Conservation (phyloP, 176 grass and related monocot species). For the Chloris gayana region DNA sequence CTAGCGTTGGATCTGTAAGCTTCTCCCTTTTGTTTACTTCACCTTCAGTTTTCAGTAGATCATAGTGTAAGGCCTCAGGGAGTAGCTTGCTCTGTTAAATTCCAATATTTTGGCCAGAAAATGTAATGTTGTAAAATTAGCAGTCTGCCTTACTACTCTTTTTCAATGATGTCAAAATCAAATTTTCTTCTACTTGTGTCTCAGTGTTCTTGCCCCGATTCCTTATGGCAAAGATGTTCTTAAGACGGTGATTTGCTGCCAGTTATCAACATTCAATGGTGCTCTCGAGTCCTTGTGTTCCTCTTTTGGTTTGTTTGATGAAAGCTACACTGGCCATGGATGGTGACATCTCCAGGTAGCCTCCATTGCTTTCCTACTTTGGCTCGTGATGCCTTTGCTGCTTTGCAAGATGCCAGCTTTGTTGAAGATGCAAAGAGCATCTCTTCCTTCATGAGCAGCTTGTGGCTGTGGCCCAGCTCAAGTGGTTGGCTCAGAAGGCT, state of each 20-base stretch:
- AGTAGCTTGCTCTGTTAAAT: constrained; percentile 34
- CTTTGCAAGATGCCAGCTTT: constrained; percentile 53
- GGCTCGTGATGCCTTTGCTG: constrained; percentile 38
- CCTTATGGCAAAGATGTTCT: constrained; percentile 13
- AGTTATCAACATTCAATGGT: neutral
- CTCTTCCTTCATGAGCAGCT: constrained; percentile 28
- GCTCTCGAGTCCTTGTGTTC: constrained; percentile 5
- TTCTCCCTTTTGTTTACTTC: constrained; percentile 11
- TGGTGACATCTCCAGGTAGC: constrained; percentile 19
- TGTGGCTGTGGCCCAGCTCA: constrained; percentile 37
- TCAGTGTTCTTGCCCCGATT: neutral
- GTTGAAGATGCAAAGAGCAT: constrained; percentile 32
- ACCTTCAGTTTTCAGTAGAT: constrained; percentile 39
- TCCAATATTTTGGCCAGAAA: constrained; percentile 12
- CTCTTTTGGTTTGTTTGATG: constrained; percentile 44
- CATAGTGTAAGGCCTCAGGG: constrained; percentile 49
- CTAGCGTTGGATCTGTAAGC: constrained; percentile 16
- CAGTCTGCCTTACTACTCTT: constrained; percentile 23
- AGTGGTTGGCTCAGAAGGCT: constrained; percentile 21
- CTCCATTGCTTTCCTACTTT: constrained; percentile 27
- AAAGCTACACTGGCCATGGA: constrained; percentile 39
- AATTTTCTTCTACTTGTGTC: neutral
- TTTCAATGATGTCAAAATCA: neutral
- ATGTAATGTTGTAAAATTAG: constrained; percentile 50
- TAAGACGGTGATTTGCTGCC: constrained; percentile 7